These are phyloP conservation scores for Bolboschoenoplectus hybrid DNA, from an alignment of 202 grass and related monocot species.

Conservation along the genomic window DNA sequence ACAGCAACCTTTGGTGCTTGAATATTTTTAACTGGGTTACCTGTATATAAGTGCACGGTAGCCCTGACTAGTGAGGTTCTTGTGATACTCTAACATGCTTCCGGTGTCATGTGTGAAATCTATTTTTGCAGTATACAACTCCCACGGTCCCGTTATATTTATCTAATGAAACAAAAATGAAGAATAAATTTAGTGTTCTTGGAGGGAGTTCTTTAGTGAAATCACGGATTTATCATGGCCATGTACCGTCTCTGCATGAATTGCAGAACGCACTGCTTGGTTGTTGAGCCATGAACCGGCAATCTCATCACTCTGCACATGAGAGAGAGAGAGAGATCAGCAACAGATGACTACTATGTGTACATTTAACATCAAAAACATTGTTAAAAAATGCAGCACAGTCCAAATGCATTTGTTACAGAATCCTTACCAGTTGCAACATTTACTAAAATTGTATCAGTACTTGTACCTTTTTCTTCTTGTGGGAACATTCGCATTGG, in stretches of 20 bases:
- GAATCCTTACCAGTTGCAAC: not conserved
- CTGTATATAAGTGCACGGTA: slow-evolving; percentile 82
- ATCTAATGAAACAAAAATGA: slow-evolving; percentile 40
- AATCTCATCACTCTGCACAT: slow-evolving; percentile 76
- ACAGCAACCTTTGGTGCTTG: not conserved
- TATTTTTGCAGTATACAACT: slow-evolving; percentile 72
- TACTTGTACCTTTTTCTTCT: not conserved
- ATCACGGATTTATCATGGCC: not conserved
- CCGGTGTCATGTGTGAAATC: slow-evolving; percentile 55
- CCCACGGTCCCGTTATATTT: slow-evolving; percentile 72
- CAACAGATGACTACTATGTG: not conserved
- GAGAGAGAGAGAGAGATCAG: not conserved
- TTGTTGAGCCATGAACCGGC: slow-evolving; percentile 80
- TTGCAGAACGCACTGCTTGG: slow-evolving; percentile 73
- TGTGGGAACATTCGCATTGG: not conserved
- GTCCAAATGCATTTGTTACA: not conserved
- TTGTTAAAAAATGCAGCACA: not conserved
- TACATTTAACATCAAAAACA: not conserved
- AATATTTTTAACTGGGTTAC: slow-evolving; percentile 37
- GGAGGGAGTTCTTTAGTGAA: slow-evolving; percentile 26
- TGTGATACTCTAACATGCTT: slow-evolving; percentile 78
- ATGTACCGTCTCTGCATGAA: slow-evolving; percentile 77
- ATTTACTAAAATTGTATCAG: not conserved
- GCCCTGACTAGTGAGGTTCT: slow-evolving; percentile 60
- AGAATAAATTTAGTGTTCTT: slow-evolving; percentile 34